Evolutionary conservation across 1,284 basidiomycete genomes (phyloP).

Genomic region (Hortiboletus rubellus): DNA sequence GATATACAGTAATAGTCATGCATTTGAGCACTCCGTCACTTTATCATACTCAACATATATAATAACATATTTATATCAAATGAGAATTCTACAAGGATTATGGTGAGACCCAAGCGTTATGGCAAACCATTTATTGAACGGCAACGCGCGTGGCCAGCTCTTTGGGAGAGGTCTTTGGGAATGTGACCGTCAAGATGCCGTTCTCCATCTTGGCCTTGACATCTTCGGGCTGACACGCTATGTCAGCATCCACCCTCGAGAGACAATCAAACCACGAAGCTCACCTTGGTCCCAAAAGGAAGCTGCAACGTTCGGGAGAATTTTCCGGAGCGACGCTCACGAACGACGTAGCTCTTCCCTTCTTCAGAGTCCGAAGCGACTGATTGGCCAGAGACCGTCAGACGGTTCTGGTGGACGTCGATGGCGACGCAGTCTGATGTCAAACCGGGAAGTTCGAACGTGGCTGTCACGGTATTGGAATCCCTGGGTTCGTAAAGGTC

Average conservation of each 20-base stretch:
- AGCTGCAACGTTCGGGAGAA: constrained; percentile 25
- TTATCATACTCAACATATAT: not conserved
- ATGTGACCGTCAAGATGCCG: constrained; percentile 33
- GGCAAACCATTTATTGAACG: constrained; percentile 5
- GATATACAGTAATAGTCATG: not conserved
- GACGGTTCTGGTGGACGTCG: constrained; percentile 38
- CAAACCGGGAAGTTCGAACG: constrained; percentile 47
- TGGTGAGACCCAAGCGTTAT: not conserved
- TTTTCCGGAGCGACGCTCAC: constrained; percentile 39
- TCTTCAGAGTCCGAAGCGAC: constrained; percentile 29
- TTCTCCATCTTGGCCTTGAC: constrained; percentile 25
- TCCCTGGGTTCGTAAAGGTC: constrained; percentile 38
- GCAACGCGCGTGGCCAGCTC: constrained; percentile 21
- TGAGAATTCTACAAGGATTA: not conserved
- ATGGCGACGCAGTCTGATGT: constrained; percentile 42
- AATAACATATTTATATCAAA: not conserved
- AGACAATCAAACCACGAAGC: not conserved
- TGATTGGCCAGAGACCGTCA: constrained; percentile 41
- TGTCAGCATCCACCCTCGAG: not conserved
- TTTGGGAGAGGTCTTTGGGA: constrained; percentile 31
- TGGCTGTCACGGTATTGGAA: constrained; percentile 38
- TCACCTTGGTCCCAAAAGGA: constrained; percentile 40
- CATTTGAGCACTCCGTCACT: too few relatives aligned
- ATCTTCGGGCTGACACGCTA: constrained; percentile 10
- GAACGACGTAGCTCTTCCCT: constrained; percentile 36